Percentiles rank a stretch among this genome's conserved stretches.
Evolutionary conservation across 139 green algal species (phyloP).

Genomic region (Closterium sp.): DNA sequence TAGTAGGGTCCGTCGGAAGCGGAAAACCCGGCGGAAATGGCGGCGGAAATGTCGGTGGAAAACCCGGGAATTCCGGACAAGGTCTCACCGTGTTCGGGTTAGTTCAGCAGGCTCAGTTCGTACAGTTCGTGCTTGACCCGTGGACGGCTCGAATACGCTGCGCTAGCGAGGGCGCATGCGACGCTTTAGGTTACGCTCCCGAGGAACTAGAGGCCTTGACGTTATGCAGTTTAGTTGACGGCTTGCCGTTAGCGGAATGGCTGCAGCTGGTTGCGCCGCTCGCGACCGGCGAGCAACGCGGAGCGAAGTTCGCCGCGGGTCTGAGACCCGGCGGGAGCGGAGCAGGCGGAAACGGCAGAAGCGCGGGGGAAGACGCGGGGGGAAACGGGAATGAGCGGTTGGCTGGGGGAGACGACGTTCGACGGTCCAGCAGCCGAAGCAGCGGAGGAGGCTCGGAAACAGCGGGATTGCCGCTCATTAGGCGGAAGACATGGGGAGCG

Average conservation of each 20-base stretch:
- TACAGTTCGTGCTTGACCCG: conserved; percentile 3
- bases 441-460: neutral
- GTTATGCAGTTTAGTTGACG: neutral
- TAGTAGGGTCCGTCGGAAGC: neutral
- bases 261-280: neutral
- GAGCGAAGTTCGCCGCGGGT: neutral
- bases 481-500: neutral
- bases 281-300: neutral
- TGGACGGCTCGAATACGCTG: neutral
- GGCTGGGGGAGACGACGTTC: neutral
- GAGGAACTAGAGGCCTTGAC: neutral
- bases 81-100: neutral
- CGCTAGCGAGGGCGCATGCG: neutral
- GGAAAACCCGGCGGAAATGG: neutral
- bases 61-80: neutral
- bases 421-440: neutral
- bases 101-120: neutral
- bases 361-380: neutral
- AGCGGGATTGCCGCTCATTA: neutral
- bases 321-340: neutral
- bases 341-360: neutral
- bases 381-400: neutral
- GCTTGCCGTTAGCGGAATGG: neutral
- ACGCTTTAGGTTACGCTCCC: neutral
- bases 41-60: neutral